Percentiles rank a stretch among this genome's conserved stretches.
Conservation (phyloP, 805 yeast species). For the Clavispora vitiphila region DNA sequence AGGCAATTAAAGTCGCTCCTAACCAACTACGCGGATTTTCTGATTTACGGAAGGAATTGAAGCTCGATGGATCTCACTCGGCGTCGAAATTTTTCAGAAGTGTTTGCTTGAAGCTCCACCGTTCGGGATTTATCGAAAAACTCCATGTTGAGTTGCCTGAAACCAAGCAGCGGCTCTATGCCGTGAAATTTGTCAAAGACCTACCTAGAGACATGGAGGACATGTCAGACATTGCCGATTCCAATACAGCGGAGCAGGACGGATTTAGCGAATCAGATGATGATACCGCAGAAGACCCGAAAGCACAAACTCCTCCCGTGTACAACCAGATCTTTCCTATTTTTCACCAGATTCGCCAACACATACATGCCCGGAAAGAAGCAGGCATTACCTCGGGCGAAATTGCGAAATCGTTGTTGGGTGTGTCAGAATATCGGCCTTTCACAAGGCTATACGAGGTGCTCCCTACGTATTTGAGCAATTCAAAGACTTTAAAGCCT, state of each 20-base stretch:
- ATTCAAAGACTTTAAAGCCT: slow-evolving; percentile 22
- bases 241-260: slow-evolving; percentile 14
- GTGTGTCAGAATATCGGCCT: slow-evolving; percentile 49
- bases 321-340: slow-evolving; percentile 58
- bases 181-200: slow-evolving; percentile 39
- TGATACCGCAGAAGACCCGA: slow-evolving; percentile 9
- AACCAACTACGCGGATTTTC: slow-evolving; percentile 53
- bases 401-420: slow-evolving; percentile 46
- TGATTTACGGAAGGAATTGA: slow-evolving; percentile 58
- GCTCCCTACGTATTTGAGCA: slow-evolving; percentile 36
- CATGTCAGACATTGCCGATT: slow-evolving; percentile 32
- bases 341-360: slow-evolving; percentile 56
- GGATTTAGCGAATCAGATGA: slow-evolving; percentile 19
- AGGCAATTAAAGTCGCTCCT: slow-evolving; percentile 52
- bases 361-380: slow-evolving; percentile 34
- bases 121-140: slow-evolving; percentile 43
- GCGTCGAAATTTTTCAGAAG: slow-evolving; percentile 45
- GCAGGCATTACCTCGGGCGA: slow-evolving; percentile 61
- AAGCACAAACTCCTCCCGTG: slow-evolving; percentile 18
- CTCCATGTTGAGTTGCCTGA: slow-evolving; percentile 41
- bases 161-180: slow-evolving; percentile 24
- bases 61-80: slow-evolving; percentile 38
- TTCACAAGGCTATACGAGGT: slow-evolving; percentile 48
- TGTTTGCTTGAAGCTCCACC: slow-evolving; percentile 41
- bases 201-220: slow-evolving; percentile 45